Conservation (phyloP, 148 eudicot species). For the Rhododendron vialii region DNA sequence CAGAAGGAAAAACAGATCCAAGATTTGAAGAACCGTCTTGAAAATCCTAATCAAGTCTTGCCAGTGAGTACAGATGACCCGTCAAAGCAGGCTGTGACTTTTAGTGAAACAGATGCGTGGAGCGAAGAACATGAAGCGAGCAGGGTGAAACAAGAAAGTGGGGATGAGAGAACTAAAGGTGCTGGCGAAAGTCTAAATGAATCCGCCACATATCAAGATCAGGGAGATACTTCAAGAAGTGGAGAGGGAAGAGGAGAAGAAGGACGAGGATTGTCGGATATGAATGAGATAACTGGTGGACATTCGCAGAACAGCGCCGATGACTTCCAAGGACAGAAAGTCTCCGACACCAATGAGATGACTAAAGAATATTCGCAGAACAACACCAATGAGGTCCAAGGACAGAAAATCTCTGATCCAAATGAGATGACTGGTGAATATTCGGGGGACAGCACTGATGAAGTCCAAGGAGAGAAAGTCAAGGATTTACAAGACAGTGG, state of each 20-base stretch:
- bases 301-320: background rate
- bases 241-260: slow-evolving; percentile 1
- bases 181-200: slow-evolving; percentile 3
- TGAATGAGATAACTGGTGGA: slow-evolving; percentile 3
- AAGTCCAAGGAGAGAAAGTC: background rate
- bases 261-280: background rate
- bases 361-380: background rate
- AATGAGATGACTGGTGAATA: background rate
- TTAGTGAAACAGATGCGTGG: background rate
- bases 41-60: slow-evolving; percentile 19
- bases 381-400: background rate
- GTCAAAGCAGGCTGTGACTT: slow-evolving; percentile 18
- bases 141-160: background rate
- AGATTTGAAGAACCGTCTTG: slow-evolving; percentile 26
- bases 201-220: background rate
- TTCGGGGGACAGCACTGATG: background rate
- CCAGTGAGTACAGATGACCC: slow-evolving; percentile 31
- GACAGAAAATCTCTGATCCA: background rate
- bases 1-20: slow-evolving; percentile 50
- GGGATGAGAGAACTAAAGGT: background rate
- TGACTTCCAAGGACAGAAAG: background rate
- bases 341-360: background rate
- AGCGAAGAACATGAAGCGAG: slow-evolving; percentile 10
- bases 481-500: slow-evolving; percentile 2
- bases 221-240: background rate